Base-by-base conservation (phyloP, 2,329 filamentous ascomycete species). In the Talaromyces verruculosus region DNA sequence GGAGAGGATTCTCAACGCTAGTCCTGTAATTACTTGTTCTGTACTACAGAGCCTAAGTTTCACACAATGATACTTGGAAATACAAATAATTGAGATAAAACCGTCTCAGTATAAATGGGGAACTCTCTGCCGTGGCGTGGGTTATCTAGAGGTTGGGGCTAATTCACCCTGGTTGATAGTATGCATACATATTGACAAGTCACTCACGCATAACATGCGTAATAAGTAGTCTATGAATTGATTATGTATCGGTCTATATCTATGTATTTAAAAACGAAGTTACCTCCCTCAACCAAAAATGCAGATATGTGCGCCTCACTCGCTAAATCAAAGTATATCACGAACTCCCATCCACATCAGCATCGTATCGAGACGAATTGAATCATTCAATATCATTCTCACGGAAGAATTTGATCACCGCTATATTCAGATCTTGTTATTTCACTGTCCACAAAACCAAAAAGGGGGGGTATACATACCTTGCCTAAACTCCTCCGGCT, bases 401-500 rank as follows among this genome's bases (percentile, higher is more conserved):
- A 65, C 70, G 64, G 55, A 78, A 68, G 55, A 78, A 78, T 47
- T 73, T 74, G 6, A 78, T 70, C 39, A 77, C 76, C 53, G 72
- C 76, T 78, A 65, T 47, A 30, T 25, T 25, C 25, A 63, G 47
- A 55, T 30, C 30, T 37, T n/a, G 63, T 75, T 60, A 72, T 69
- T 22, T 19, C 33, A 35, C 10, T 11, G 1, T 28, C 17, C 1
- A 33, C 13, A 19, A 47, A 10, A 15, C 13, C 10, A 41, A 19
- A 61, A 39, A 13, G 5, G 10, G 3, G 4, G 3, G 2, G n/a
- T 47, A 35, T 57, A 72, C 69, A 72, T 72, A 74, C 78, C 77
- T 66, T 75, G 71, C 58, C 78, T 71, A 59, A 80, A 80, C n/a
- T 74, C 76, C 66, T 81, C 79, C 4, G 78, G 78, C 22, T 79